phyloP scores from a whole-genome alignment of 2,329 filamentous ascomycete genomes.

The Pseudogymnoascus sp. region DNA sequence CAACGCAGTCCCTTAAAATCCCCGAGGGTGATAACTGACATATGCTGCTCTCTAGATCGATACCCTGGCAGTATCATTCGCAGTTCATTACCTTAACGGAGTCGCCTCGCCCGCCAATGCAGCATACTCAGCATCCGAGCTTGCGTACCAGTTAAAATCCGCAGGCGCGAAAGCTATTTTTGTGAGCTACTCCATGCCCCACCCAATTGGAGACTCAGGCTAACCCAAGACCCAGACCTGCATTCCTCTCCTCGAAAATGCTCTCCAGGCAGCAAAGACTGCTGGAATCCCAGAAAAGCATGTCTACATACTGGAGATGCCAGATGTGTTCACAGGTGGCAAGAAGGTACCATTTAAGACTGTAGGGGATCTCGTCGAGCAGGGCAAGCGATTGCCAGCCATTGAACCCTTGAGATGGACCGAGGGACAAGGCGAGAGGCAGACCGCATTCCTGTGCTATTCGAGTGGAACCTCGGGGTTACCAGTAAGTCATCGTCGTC shows the following conservation, averaged over 20 bases:
- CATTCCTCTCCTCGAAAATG: constrained; percentile 54
- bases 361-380: constrained; percentile 53
- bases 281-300: constrained; percentile 52
- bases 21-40: background rate
- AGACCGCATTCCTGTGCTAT: constrained; percentile 69
- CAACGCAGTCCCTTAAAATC: background rate
- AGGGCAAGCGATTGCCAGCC: constrained; percentile 44
- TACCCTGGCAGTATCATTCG: constrained; percentile 61
- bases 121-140: constrained; percentile 59
- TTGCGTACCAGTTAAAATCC: constrained; percentile 63
- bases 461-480: constrained; percentile 73
- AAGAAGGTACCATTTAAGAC: constrained; percentile 47
- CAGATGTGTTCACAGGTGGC: constrained; percentile 32
- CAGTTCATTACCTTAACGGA: constrained; percentile 63
- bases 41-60: constrained; percentile 46
- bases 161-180: constrained; percentile 62
- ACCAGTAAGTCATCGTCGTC: constrained; percentile 45
- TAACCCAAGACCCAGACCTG: constrained; percentile 41
- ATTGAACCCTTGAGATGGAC: constrained; percentile 48
- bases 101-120: constrained; percentile 68
- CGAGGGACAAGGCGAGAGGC: constrained; percentile 53
- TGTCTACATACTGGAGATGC: constrained; percentile 60
- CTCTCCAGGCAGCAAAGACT: constrained; percentile 54
- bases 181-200: constrained; percentile 9
- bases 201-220: background rate